These are phyloP conservation scores for Calocera cornea DNA, from an alignment of 768 basidiomycete species.

Conservation along the genomic window DNA sequence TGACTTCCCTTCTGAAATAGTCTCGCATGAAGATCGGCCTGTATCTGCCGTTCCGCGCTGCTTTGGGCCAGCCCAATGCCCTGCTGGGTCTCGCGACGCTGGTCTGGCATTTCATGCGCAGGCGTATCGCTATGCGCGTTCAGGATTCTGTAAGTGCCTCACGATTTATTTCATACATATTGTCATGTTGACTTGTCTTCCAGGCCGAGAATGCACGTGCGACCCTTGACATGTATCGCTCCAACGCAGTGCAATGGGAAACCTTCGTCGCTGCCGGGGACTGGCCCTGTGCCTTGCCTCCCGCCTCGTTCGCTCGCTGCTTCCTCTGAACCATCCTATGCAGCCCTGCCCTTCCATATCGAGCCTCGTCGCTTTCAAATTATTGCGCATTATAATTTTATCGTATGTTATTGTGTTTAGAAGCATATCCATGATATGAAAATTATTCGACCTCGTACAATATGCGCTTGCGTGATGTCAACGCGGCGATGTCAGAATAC, in stretches of 20 bases:
- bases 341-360: no score
- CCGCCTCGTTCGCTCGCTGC: constrained; percentile 67
- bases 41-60: constrained; percentile 67
- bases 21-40: constrained; percentile 33
- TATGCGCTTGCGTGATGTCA: no score
- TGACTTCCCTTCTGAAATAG: not conserved
- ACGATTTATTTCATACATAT: not conserved
- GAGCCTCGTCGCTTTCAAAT: no score
- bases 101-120: constrained; percentile 68
- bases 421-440: no score
- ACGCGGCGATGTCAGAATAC: no score
- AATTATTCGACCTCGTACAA: no score
- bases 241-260: constrained; percentile 57
- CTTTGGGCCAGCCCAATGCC: constrained; percentile 47
- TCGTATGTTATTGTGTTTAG: no score
- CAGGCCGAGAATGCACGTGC: constrained; percentile 70
- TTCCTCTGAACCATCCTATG: constrained; percentile 23
- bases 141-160: constrained; percentile 52
- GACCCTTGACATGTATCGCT: constrained; percentile 38
- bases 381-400: no score
- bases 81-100: constrained; percentile 63
- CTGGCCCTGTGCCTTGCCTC: constrained; percentile 67
- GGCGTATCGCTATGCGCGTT: constrained; percentile 59
- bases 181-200: not conserved
- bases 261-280: constrained; percentile 39